A percentile compares a stretch with the other conserved stretches of the same genome.
Conservation (phyloP, 176 grass and related monocot species). For the Alloteropsis semialata region DNA sequence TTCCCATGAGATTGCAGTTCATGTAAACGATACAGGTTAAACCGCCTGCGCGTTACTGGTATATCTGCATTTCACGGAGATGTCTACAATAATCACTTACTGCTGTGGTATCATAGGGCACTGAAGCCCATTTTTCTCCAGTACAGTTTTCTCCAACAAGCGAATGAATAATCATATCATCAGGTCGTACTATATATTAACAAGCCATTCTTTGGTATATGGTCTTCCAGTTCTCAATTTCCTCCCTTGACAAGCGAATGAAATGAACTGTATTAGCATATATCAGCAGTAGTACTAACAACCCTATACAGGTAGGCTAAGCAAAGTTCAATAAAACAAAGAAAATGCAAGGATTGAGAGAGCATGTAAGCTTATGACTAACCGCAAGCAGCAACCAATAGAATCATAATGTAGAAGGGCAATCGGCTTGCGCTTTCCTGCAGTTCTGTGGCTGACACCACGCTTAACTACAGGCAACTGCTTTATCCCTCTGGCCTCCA, state of each 20-base stretch:
- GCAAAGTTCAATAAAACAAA: not conserved
- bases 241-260: conserved; percentile 54
- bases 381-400: conserved; percentile 74
- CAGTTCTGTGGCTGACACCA: conserved; percentile 48
- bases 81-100: not conserved
- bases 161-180: not conserved
- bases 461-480: conserved; percentile 96
- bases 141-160: not conserved
- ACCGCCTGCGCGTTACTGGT: not conserved
- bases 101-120: conserved; percentile 12
- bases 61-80: not conserved
- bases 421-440: conserved; percentile 60
- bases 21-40: conserved; percentile 1
- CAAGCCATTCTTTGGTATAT: conserved; percentile 53
- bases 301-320: not conserved
- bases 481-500: conserved; percentile 95
- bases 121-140: conserved; percentile 23
- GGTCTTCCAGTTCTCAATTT: conserved; percentile 69
- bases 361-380: conserved; percentile 32
- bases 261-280: conserved; percentile 17
- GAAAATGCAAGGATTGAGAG: not conserved
- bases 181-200: not conserved
- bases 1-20: not conserved
- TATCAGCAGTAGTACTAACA: not conserved
- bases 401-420: conserved; percentile 90